These are phyloP conservation scores for Spathaspora girioi DNA, from an alignment of 805 yeast genomes.

Conservation along the genomic window DNA sequence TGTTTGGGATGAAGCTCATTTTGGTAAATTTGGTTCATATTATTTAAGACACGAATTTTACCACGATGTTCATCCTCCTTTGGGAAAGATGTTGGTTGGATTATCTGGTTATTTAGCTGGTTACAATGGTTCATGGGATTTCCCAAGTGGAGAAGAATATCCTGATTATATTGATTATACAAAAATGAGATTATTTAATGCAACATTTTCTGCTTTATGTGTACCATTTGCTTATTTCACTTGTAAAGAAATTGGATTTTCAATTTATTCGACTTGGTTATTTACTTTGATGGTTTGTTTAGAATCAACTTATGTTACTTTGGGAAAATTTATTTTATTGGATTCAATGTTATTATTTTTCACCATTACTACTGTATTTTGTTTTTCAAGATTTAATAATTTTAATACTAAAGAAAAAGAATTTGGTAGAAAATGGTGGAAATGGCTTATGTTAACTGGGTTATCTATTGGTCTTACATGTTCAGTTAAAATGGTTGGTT, in stretches of 20 bases:
- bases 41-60: conserved; percentile 76
- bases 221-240: conserved; percentile 73
- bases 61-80: conserved; percentile 85
- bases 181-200: conserved; percentile 70
- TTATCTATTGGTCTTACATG: conserved; percentile 83
- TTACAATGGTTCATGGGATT: conserved; percentile 74
- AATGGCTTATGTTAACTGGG: conserved; percentile 85
- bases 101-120: conserved; percentile 78
- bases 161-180: conserved; percentile 61
- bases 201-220: conserved; percentile 60
- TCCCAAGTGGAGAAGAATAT: conserved; percentile 61
- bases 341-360: conserved; percentile 77
- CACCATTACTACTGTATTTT: conserved; percentile 73
- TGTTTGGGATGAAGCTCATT: conserved; percentile 90
- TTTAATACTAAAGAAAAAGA: conserved; percentile 40
- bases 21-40: conserved; percentile 82
- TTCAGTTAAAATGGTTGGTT: conserved; percentile 95
- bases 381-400: conserved; percentile 69
- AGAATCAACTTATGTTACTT: conserved; percentile 65
- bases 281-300: conserved; percentile 60
- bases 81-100: conserved; percentile 79
- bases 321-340: conserved; percentile 70
- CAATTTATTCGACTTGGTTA: conserved; percentile 51
- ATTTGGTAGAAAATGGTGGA: conserved; percentile 86
- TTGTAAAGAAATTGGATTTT: conserved; percentile 54